phyloP scores from a whole-genome alignment of 2,329 filamentous ascomycete species.

The Penicillium glabrum region DNA sequence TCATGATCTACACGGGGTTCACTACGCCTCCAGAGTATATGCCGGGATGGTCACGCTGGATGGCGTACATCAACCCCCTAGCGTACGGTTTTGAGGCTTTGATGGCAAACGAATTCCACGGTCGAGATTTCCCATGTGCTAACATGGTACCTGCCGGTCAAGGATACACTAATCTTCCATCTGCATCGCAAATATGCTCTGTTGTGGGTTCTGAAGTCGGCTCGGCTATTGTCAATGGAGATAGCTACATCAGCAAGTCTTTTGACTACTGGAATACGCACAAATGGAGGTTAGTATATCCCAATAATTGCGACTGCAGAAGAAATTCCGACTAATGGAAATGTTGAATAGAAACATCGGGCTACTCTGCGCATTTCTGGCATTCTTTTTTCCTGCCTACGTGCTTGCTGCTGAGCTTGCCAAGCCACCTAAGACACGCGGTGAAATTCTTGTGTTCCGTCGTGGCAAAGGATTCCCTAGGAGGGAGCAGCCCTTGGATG shows the following conservation, averaged over 20 bases:
- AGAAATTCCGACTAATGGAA: too few relatives aligned
- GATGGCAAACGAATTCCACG: slow-evolving; percentile 84
- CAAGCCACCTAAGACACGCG: too few relatives aligned
- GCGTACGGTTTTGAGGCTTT: slow-evolving; percentile 73
- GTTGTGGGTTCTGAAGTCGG: background rate
- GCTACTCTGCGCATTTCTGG: slow-evolving; percentile 3
- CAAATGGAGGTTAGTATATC: background rate
- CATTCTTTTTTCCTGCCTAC: slow-evolving; percentile 15
- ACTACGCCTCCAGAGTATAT: background rate
- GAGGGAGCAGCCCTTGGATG: too few relatives aligned
- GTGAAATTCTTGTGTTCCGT: slow-evolving; percentile 10
- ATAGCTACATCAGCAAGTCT: slow-evolving; percentile 1
- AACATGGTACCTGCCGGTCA: slow-evolving; percentile 71
- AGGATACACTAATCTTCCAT: slow-evolving; percentile 66
- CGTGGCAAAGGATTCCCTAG: too few relatives aligned
- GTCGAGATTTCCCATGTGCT: slow-evolving; percentile 68
- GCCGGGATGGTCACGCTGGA: slow-evolving; percentile 76
- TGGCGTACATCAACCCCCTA: slow-evolving; percentile 73
- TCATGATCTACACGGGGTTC: too few relatives aligned
- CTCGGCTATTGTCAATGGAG: background rate
- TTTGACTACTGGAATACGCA: background rate
- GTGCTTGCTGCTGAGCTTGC: slow-evolving; percentile 23
- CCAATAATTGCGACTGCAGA: too few relatives aligned
- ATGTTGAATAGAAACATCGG: slow-evolving; percentile 3
- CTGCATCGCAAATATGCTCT: slow-evolving; percentile 44